These are phyloP conservation scores for Nicotiana paniculata DNA, from an alignment of 257 asterid species.

Conservation along the genomic window DNA sequence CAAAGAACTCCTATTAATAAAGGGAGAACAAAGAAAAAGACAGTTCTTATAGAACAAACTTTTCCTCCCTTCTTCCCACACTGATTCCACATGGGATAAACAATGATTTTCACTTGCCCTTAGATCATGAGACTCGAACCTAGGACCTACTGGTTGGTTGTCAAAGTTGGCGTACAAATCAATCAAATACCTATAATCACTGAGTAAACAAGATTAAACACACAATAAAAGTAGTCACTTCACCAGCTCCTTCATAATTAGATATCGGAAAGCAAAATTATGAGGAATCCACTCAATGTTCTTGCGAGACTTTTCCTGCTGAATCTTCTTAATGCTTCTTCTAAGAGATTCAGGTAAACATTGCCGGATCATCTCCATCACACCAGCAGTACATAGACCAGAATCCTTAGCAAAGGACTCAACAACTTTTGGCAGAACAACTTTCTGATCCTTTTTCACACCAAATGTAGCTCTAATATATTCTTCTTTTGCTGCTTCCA, in stretches of 20 bases:
- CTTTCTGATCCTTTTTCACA: slow-evolving; percentile 56
- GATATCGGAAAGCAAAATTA: slow-evolving; percentile 63
- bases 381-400: slow-evolving; percentile 43
- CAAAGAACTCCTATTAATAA: not conserved
- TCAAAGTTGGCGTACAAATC: not conserved
- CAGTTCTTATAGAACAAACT: not conserved
- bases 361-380: slow-evolving; percentile 61
- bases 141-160: not conserved
- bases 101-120: not conserved
- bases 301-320: slow-evolving; percentile 48
- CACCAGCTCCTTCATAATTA: slow-evolving; percentile 61
- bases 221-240: slow-evolving; percentile 29
- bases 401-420: slow-evolving; percentile 75
- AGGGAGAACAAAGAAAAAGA: not conserved
- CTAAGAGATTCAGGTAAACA: slow-evolving; percentile 59
- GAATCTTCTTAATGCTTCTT: slow-evolving; percentile 55
- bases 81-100: not conserved
- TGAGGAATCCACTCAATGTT: slow-evolving; percentile 82
- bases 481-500: slow-evolving; percentile 88
- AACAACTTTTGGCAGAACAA: slow-evolving; percentile 61
- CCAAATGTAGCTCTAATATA: slow-evolving; percentile 90
- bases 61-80: not conserved
- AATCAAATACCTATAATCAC: not conserved
- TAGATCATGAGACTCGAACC: not conserved
- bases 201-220: not conserved